Base-by-base conservation (phyloP, 345 rosid genomes). In the Salix caprea region DNA sequence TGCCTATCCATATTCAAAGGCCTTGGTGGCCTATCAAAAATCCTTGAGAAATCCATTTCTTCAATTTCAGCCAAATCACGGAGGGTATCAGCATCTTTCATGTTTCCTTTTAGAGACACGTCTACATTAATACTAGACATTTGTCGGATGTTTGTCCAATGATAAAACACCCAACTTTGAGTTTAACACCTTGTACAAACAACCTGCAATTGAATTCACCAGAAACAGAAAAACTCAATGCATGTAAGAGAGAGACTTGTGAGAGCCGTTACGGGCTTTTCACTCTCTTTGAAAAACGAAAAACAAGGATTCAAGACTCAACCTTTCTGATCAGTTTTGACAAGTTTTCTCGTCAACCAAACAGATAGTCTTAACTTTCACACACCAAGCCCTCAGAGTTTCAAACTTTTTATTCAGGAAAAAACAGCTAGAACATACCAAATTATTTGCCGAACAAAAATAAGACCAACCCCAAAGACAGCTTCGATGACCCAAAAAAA, bases 11-110 rank as follows among this genome's bases (percentile, higher is more conserved):
- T 83, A 76, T 84, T 91, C 86, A 95, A 72, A 30, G 85, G 78
- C 85, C 91, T 90, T 64, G 98, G 93, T 54, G 98, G 93, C 87
- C 78, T 90, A 73, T 90, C 98, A 37, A 81, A 70, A 72, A 91
- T 73, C 90, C 85, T 91, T 0, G 92, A 87, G 85, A 90, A 82
- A 87, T 88, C 92, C 40, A 85, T 26, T 74, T 89, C 96, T n/a
- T 87, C 90, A 21, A 77, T 26, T 78, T 86, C 93, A 24, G 81
- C 83, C 54, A 76, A 44, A 14, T 77, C 78, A 26, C 19, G 68
- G 21, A 65, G 81, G 65, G 37, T 58, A 74, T 88, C 91, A 72
- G n/a, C 76, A 37, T 60, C 75, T 78, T 76, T 82, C 39, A 15
- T 15, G 52, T 72, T 77, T 46, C 91, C 91, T 36, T 82, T 87